phyloP scores from a whole-genome alignment of 2,329 filamentous ascomycete genomes.

The Ophiocordyceps australis region DNA sequence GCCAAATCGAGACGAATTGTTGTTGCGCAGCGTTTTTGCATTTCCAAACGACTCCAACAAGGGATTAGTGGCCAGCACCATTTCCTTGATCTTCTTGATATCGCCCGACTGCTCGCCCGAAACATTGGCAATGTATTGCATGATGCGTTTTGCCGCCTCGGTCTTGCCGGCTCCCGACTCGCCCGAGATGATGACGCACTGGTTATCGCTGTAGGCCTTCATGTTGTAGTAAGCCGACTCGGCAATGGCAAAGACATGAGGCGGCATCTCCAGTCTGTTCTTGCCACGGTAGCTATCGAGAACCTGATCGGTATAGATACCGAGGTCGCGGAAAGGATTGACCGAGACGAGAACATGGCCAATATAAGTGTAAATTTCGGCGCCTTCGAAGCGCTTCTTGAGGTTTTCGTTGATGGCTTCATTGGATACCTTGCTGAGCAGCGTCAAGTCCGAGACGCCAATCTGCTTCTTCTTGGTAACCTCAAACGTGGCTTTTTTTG shows the following conservation, averaged over 20 bases:
- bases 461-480: slow-evolving; percentile 98
- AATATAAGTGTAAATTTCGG: slow-evolving; percentile 98
- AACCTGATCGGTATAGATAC: slow-evolving; percentile 92
- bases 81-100: slow-evolving; percentile 95
- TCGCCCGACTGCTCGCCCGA: slow-evolving; percentile 72
- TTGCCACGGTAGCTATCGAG: slow-evolving; percentile 91
- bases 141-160: slow-evolving; percentile 93
- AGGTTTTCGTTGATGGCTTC: slow-evolving; percentile 98
- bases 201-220: slow-evolving; percentile 98
- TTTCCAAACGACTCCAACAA: slow-evolving; percentile 96
- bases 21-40: slow-evolving; percentile 93
- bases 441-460: slow-evolving; percentile 88
- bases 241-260: slow-evolving; percentile 94
- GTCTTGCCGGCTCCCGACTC: slow-evolving; percentile 98
- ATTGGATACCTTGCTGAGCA: slow-evolving; percentile 97
- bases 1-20: slow-evolving; percentile 96
- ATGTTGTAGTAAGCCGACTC: slow-evolving; percentile 98
- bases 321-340: slow-evolving; percentile 92
- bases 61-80: slow-evolving; percentile 96
- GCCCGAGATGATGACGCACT: slow-evolving; percentile 97
- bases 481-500: slow-evolving; percentile 93
- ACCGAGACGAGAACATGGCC: slow-evolving; percentile 98
- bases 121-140: slow-evolving; percentile 98
- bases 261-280: slow-evolving; percentile 86
- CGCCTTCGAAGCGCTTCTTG: slow-evolving; percentile 94